Percentiles rank a stretch among this genome's conserved stretches.
phyloP scores from a whole-genome alignment of 257 asterid species.

The Petunia axillaris region DNA sequence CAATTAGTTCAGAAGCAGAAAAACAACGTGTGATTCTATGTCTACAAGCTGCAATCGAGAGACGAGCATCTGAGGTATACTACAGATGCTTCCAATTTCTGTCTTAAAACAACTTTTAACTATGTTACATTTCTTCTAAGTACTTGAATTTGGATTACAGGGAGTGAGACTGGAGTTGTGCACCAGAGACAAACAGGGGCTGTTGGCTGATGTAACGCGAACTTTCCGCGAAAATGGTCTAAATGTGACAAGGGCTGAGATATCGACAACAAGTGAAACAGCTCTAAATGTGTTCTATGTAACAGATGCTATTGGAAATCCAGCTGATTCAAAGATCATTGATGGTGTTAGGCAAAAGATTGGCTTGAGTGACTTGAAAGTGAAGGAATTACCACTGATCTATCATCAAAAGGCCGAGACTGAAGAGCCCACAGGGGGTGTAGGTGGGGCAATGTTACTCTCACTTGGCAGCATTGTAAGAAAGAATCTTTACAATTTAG shows the following conservation, averaged over 20 bases:
- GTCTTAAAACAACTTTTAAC: conserved; percentile 13
- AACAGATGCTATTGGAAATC: conserved; percentile 70
- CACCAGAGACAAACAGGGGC: conserved; percentile 59
- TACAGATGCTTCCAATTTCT: not conserved
- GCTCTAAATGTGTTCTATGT: conserved; percentile 74
- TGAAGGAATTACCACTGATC: conserved; percentile 70
- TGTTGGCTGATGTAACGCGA: conserved; percentile 86
- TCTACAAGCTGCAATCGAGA: conserved; percentile 60
- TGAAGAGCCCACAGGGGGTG: conserved; percentile 45
- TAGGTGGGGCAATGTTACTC: conserved; percentile 77
- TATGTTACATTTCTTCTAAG: not conserved
- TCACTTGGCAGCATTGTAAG: conserved; percentile 83
- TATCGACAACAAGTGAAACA: conserved; percentile 59
- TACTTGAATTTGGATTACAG: conserved; percentile 41
- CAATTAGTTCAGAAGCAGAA: conserved; percentile 83
- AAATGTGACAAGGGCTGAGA: conserved; percentile 82
- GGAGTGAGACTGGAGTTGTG: conserved; percentile 92
- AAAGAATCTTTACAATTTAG: conserved; percentile 85
- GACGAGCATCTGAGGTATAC: conserved; percentile 69
- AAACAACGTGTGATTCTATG: conserved; percentile 83
- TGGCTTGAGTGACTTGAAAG: conserved; percentile 69
- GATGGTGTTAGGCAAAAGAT: conserved; percentile 67
- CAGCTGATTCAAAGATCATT: conserved; percentile 60
- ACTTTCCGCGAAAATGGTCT: conserved; percentile 91
- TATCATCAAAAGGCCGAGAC: conserved; percentile 49